phyloP scores from a whole-genome alignment of 345 rosid genomes.

The Pistacia vera region DNA sequence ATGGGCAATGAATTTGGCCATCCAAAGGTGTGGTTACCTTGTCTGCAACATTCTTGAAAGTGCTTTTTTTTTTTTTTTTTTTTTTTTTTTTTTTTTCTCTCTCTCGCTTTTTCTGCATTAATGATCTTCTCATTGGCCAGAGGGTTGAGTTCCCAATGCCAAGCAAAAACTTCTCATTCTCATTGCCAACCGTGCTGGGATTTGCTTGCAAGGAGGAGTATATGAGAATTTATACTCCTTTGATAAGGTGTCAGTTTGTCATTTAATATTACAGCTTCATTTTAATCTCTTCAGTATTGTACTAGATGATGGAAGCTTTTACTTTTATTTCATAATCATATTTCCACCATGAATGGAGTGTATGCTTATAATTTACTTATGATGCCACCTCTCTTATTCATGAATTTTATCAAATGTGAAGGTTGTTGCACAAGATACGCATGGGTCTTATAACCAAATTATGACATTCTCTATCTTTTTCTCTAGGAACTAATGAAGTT shows the following conservation, averaged over 20 bases:
- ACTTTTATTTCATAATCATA: not conserved
- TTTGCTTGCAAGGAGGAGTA: slow-evolving; percentile 60
- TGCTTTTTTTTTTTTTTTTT: no score
- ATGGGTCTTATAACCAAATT: not conserved
- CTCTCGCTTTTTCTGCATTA: slow-evolving; percentile 23
- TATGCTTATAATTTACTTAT: not conserved
- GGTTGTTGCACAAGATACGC: slow-evolving; percentile 12
- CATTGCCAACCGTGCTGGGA: slow-evolving; percentile 90
- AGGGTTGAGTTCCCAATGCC: slow-evolving; percentile 93
- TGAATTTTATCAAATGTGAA: not conserved
- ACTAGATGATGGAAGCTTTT: not conserved
- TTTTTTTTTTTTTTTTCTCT: slow-evolving; percentile 12
- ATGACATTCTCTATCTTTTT: not conserved
- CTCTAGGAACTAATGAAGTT: slow-evolving; percentile 82
- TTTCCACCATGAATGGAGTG: not conserved
- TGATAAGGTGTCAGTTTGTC: slow-evolving; percentile 57
- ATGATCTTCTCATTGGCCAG: slow-evolving; percentile 41
- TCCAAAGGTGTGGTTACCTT: slow-evolving; percentile 60
- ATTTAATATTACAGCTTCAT: not conserved
- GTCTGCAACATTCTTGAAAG: slow-evolving; percentile 7
- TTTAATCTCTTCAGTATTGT: not conserved
- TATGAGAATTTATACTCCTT: slow-evolving; percentile 65
- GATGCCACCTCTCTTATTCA: not conserved
- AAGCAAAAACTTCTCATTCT: slow-evolving; percentile 81
- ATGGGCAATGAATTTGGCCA: slow-evolving; percentile 99